A percentile compares a stretch with the other conserved stretches of the same genome.
Conservation (phyloP, 2,329 filamentous ascomycete species). For the Arthrinium puccinioides region DNA sequence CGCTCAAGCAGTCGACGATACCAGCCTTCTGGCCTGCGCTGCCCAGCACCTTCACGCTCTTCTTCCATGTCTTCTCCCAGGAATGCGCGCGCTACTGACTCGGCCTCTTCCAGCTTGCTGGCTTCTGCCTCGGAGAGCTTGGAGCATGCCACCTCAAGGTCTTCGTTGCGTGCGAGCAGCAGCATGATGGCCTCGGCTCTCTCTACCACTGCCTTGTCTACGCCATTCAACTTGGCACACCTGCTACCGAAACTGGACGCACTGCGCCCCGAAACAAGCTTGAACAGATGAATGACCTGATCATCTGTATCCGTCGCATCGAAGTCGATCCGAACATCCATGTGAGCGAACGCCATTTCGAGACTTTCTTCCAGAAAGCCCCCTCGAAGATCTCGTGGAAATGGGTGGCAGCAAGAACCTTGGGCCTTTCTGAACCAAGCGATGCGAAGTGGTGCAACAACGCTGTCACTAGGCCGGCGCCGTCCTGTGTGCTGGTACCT, state of each 20-base stretch:
- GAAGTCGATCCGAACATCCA: conserved; percentile 60
- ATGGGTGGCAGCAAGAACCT: conserved; percentile 55
- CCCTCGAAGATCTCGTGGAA: conserved; percentile 68
- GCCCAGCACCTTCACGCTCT: conserved; percentile 3
- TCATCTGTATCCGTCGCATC: conserved; percentile 44
- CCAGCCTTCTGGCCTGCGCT: conserved; percentile 6
- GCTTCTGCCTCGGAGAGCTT: conserved; percentile 57
- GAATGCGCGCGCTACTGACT: conserved; percentile 51
- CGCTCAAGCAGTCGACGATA: conserved; percentile 17
- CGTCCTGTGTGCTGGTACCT: conserved; percentile 51
- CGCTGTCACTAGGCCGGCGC: conserved; percentile 50
- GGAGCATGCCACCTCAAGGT: conserved; percentile 67
- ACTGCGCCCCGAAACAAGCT: conserved; percentile 58
- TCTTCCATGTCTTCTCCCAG: conserved; percentile 35
- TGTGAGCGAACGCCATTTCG: conserved; percentile 56
- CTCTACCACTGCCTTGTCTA: conserved; percentile 63
- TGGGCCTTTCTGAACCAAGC: conserved; percentile 39
- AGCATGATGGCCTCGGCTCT: conserved; percentile 68
- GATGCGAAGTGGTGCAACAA: conserved; percentile 49
- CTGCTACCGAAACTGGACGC: conserved; percentile 76
- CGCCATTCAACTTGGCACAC: conserved; percentile 82
- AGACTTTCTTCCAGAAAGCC: conserved; percentile 44
- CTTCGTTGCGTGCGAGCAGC: conserved; percentile 64
- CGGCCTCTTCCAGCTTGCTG: conserved; percentile 60
- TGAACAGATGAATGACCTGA: conserved; percentile 70